phyloP scores from a whole-genome alignment of 495 filamentous ascomycete genomes.

The Xylaria grammica region DNA sequence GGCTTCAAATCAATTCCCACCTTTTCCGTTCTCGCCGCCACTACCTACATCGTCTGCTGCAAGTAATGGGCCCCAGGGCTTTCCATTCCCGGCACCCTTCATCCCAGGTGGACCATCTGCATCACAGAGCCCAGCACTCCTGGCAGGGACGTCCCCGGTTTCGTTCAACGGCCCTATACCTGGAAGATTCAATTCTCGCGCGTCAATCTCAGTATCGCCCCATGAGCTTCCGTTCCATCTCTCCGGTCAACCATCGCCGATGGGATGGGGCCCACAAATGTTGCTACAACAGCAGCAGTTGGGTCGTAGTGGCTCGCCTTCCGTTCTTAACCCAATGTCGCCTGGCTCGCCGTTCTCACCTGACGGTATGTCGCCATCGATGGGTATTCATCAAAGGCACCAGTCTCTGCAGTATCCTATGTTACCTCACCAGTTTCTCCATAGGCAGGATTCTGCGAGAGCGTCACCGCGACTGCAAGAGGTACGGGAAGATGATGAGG shows the following conservation, averaged over 20 bases:
- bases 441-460: conserved; percentile 54
- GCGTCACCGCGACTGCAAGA: conserved; percentile 63
- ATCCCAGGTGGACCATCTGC: conserved; percentile 57
- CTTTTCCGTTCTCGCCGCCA: conserved; percentile 75
- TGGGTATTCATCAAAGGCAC: conserved; percentile 59
- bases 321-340: conserved; percentile 56
- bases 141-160: conserved; percentile 56
- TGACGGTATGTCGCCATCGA: conserved; percentile 49
- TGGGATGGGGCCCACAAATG: conserved; percentile 61
- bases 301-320: conserved; percentile 62
- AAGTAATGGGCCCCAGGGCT: conserved; percentile 63
- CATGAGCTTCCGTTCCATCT: conserved; percentile 51
- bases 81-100: conserved; percentile 64
- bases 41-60: conserved; percentile 67
- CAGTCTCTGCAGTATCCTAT: conserved; percentile 64
- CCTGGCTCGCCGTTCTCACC: conserved; percentile 56
- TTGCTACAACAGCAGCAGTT: conserved; percentile 58
- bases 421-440: conserved; percentile 57
- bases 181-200: conserved; percentile 58
- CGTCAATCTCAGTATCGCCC: conserved; percentile 56
- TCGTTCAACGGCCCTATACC: conserved; percentile 58
- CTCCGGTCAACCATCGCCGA: conserved; percentile 48
- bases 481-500: conserved; percentile 59
- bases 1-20: conserved; percentile 65
- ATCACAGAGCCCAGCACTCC: conserved; percentile 62